These are phyloP conservation scores for Nothopassalora personata DNA, from an alignment of 2,329 filamentous ascomycete species.

Conservation along the genomic window DNA sequence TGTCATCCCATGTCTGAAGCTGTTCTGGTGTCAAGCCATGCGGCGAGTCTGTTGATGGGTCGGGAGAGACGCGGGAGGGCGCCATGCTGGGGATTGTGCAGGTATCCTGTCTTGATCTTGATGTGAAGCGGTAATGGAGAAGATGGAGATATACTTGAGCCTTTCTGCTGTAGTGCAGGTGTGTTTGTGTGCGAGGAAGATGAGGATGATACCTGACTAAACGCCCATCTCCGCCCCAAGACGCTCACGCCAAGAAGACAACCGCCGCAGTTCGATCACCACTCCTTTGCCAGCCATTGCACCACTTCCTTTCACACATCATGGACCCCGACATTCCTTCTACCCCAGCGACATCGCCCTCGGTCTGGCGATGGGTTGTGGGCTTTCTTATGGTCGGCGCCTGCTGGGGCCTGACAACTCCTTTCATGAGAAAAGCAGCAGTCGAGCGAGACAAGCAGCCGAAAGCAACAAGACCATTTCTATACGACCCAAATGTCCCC, in stretches of 20 bases:
- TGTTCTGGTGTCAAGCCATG: constrained; percentile 66
- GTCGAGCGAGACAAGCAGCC: constrained; percentile 46
- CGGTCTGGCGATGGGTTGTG: constrained; percentile 72
- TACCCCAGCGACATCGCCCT: constrained; percentile 28
- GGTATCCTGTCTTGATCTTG: background rate
- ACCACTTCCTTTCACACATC: background rate
- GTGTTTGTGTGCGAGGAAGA: background rate
- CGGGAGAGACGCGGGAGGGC: constrained; percentile 28
- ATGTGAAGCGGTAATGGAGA: background rate
- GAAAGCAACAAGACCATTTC: constrained; percentile 47
- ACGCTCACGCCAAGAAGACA: background rate
- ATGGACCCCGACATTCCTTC: constrained; percentile 30
- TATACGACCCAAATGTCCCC: constrained; percentile 43
- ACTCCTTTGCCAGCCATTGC: background rate
- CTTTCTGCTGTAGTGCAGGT: background rate
- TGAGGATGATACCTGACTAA: background rate
- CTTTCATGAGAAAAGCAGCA: constrained; percentile 83
- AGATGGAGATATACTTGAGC: background rate
- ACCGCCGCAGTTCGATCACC: background rate
- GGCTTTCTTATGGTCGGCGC: constrained; percentile 87
- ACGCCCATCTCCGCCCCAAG: background rate
- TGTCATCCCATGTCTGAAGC: constrained; percentile 64
- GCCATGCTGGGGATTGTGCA: constrained; percentile 9
- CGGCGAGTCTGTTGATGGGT: constrained; percentile 19
- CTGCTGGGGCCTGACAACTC: constrained; percentile 86